Conservation (phyloP, 495 filamentous ascomycete species). For the Tuber aestivum region DNA sequence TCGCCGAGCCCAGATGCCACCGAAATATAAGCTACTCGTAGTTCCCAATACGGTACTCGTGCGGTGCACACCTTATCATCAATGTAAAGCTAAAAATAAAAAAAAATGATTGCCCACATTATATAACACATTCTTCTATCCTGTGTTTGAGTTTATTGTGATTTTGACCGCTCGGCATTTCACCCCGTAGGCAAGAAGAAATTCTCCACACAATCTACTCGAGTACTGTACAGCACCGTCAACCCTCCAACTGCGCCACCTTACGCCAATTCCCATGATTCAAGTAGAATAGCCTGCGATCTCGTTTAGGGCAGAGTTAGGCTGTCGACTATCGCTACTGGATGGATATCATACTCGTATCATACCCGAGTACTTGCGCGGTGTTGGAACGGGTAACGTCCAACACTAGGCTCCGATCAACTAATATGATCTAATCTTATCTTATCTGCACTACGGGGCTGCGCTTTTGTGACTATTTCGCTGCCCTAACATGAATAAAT, state of each 20-base stretch:
- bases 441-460: not conserved
- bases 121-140: not conserved
- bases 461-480: not conserved
- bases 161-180: not conserved
- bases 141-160: not conserved
- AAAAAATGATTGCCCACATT: not conserved
- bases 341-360: too few relatives aligned
- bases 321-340: not conserved
- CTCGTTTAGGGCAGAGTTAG: not conserved
- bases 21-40: not conserved
- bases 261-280: not conserved
- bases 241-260: not conserved
- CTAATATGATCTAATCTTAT: conserved; percentile 1
- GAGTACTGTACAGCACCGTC: too few relatives aligned
- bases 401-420: not conserved
- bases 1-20: not conserved
- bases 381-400: not conserved
- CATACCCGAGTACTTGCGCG: too few relatives aligned
- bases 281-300: not conserved
- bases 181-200: not conserved
- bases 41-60: not conserved
- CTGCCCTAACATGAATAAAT: not conserved
- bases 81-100: not conserved
- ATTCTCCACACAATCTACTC: not conserved
- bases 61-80: not conserved